A percentile compares a stretch with the other conserved stretches of the same genome.
phyloP scores from a whole-genome alignment of 768 basidiomycete genomes.

The Leccinum ochraceum region DNA sequence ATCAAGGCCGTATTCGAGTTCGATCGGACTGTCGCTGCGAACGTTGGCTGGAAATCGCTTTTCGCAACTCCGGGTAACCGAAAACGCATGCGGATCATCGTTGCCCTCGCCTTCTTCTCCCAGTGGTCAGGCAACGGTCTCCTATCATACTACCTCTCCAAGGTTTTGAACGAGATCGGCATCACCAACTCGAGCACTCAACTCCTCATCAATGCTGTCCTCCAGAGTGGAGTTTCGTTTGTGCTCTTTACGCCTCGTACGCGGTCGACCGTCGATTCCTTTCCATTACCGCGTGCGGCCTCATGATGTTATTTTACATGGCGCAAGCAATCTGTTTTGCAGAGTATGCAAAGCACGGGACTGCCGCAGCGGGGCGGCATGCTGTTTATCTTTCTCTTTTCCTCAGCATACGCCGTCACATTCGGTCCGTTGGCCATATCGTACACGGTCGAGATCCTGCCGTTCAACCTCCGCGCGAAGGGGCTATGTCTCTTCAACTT shows the following conservation, averaged over 20 bases:
- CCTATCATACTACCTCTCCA: not conserved
- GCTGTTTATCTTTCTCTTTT: not conserved
- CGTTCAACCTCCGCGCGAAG: not conserved
- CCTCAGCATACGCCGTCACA: not conserved
- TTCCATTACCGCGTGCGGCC: too few relatives aligned
- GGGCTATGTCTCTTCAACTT: not conserved
- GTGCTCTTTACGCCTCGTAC: too few relatives aligned
- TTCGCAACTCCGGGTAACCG: not conserved
- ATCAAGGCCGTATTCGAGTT: not conserved
- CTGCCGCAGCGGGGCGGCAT: not conserved
- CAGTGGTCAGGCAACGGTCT: not conserved
- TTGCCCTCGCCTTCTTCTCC: not conserved
- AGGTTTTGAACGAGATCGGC: too few relatives aligned
- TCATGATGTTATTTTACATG: not conserved
- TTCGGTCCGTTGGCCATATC: not conserved
- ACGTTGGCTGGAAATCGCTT: too few relatives aligned
- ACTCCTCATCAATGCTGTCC: too few relatives aligned
- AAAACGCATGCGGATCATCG: not conserved
- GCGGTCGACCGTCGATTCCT: too few relatives aligned
- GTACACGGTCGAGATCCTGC: not conserved
- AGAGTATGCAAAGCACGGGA: not conserved
- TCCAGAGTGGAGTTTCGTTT: too few relatives aligned
- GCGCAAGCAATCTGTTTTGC: not conserved
- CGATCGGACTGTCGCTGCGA: too few relatives aligned
- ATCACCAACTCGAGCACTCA: too few relatives aligned